Evolutionary conservation across 2,329 filamentous ascomycete species (phyloP).

Genomic region (Arthrobotrys sphaeroides): DNA sequence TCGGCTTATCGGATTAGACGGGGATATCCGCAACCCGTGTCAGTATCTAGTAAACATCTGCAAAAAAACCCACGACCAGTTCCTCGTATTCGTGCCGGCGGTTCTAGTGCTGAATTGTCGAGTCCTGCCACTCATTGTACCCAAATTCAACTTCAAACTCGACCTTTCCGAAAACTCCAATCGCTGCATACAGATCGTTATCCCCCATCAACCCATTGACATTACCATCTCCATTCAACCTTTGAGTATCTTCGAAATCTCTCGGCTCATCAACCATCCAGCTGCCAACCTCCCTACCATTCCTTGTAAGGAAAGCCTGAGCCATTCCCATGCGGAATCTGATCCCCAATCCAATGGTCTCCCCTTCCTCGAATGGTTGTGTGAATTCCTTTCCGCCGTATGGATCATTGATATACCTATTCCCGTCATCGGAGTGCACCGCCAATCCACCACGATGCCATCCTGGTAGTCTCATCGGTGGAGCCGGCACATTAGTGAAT

Average conservation of each 20-base stretch:
- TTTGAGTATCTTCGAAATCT: conserved; percentile 63
- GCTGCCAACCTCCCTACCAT: conserved; percentile 69
- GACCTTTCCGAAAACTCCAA: conserved; percentile 72
- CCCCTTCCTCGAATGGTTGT: conserved; percentile 70
- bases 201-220: conserved; percentile 74
- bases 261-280: conserved; percentile 82
- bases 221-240: conserved; percentile 31
- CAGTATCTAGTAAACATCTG: not conserved
- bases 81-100: not conserved
- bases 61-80: too few relatives aligned
- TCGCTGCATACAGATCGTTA: conserved; percentile 74
- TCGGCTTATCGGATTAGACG: too few relatives aligned
- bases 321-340: conserved; percentile 63
- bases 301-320: conserved; percentile 75
- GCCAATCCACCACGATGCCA: conserved; percentile 80
- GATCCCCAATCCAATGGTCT: conserved; percentile 78
- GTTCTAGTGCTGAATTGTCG: conserved; percentile 30
- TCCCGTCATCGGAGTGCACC: conserved; percentile 82
- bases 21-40: too few relatives aligned
- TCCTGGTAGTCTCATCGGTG: conserved; percentile 78
- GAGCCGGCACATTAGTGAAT: conserved; percentile 78
- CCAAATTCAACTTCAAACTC: conserved; percentile 68
- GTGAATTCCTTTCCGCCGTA: conserved; percentile 78
- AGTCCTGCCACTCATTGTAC: conserved; percentile 52
- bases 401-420: conserved; percentile 77